Percentiles rank a stretch among this genome's conserved stretches.
phyloP scores from a whole-genome alignment of 148 eudicot genomes.

The Silene conica region DNA sequence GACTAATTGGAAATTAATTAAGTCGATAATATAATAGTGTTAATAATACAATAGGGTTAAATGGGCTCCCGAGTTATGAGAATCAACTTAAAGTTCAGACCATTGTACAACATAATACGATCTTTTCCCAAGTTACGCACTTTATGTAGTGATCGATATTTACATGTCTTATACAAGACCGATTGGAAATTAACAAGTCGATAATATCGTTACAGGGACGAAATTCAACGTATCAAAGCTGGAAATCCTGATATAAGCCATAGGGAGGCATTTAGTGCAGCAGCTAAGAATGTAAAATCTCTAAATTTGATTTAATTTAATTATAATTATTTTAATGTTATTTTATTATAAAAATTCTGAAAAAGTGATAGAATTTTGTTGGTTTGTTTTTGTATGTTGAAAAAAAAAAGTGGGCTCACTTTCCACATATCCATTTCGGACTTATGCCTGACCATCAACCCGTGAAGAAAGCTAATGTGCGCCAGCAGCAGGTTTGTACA shows the following conservation, averaged over 20 bases:
- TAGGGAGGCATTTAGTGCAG: slow-evolving; percentile 99
- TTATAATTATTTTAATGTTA: neutral
- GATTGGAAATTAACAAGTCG: slow-evolving; percentile 18
- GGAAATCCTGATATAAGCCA: slow-evolving; percentile 98
- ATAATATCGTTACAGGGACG: slow-evolving; percentile 55
- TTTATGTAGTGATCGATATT: no score
- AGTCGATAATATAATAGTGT: neutral
- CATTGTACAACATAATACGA: no score
- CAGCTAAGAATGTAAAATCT: slow-evolving; percentile 85
- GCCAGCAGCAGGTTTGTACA: slow-evolving; percentile 63
- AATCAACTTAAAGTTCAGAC: no score
- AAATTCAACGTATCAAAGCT: slow-evolving; percentile 99
- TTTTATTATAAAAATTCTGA: neutral
- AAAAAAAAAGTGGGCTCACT: slow-evolving; percentile 90
- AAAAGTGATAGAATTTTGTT: neutral
- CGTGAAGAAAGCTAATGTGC: slow-evolving; percentile 89
- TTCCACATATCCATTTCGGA: slow-evolving; percentile 99
- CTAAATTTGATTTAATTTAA: neutral
- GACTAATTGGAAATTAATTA: slow-evolving; percentile 15
- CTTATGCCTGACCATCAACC: slow-evolving; percentile 94
- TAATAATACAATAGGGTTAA: neutral
- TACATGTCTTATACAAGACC: neutral
- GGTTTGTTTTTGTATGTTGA: slow-evolving; percentile 23
- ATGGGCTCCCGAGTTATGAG: no score
- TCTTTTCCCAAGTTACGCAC: no score